These are phyloP conservation scores for Fomitopsis palustris DNA, from an alignment of 1,284 basidiomycete species.

Conservation along the genomic window DNA sequence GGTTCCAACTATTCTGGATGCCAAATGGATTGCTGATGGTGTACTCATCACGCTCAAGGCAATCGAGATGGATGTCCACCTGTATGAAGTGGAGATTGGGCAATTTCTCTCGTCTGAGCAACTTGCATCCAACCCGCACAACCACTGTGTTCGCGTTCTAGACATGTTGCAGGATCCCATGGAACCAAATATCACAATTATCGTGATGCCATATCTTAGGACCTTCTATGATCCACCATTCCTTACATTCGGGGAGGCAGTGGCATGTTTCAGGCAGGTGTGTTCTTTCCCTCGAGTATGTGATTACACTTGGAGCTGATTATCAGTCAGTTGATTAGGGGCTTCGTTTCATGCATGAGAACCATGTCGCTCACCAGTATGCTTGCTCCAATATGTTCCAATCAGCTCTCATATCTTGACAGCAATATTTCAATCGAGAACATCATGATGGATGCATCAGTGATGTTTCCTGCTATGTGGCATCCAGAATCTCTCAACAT, in stretches of 20 bases:
- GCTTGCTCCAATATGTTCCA: not conserved
- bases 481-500: constrained; percentile 18
- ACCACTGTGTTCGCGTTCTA: constrained; percentile 25
- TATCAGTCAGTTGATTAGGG: constrained; percentile 12
- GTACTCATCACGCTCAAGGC: constrained; percentile 5
- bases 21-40: constrained; percentile 10
- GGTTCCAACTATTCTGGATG: constrained; percentile 7
- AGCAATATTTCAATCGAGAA: constrained; percentile 37
- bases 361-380: constrained; percentile 23
- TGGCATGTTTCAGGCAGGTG: constrained; percentile 28
- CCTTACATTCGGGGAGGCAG: constrained; percentile 24
- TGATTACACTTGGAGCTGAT: not conserved
- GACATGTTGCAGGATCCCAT: constrained; percentile 18
- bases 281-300: not conserved
- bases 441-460: constrained; percentile 34
- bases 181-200: constrained; percentile 6
- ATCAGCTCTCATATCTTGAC: not conserved
- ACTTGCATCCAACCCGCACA: constrained; percentile 18
- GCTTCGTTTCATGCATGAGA: constrained; percentile 19
- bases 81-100: constrained; percentile 17
- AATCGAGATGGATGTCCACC: constrained; percentile 1
- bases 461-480: constrained; percentile 24
- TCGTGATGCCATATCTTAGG: constrained; percentile 27
- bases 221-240: constrained; percentile 19
- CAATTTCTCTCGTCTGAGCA: constrained; percentile 18